Base-by-base conservation (phyloP, 2,329 filamentous ascomycete species). In the Aspergillus tubingensis region DNA sequence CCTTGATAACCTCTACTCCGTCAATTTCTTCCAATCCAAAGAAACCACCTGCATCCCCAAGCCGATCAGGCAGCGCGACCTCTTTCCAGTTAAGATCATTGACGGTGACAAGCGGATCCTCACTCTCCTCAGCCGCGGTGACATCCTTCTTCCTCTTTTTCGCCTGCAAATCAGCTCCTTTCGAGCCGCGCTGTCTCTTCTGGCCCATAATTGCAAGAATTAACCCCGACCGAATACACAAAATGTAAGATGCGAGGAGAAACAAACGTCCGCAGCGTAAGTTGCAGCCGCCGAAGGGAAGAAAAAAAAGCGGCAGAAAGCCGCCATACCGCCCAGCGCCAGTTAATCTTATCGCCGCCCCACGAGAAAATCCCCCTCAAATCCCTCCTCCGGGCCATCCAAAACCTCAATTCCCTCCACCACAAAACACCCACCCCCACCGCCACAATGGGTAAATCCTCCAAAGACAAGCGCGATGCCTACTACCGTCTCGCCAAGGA, bases 401-500 rank as follows among this genome's bases (percentile, higher is more conserved):
- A 38, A 25, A 11, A 21, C 5, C 10, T 25, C 23, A 36, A 39
- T 5, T 41, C 23, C 51, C 36, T 10, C 23, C 7, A 54, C 56
- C 52, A 11, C 48, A 43, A 62, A 58, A 44, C 38, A 44, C 47
- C 17, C 55, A 19, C 39, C 44, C 19, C 38, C 27, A 41, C 36
- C 36, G 38, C 38, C 41, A 64, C 39, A 15, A 96, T 96, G 93
- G 93, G 93, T 1, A 98, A 98, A 76, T 96, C 95, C 1, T 98
- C 94, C 51, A 99, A 99, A 78, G 95, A 99, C 74, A 99, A 99
- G 80, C 91, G 95, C 56, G 95, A 99, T 76, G 93, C 93, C 49
- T 99, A 99, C 80, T 99, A 99, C 74, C 87, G 95, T 57, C 90
- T 99, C 8, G 95, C 95, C 17, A 99, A 99, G 80, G 95, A 99